These are phyloP conservation scores for Botryotinia convoluta DNA, from an alignment of 2,329 filamentous ascomycete species.

Conservation along the genomic window DNA sequence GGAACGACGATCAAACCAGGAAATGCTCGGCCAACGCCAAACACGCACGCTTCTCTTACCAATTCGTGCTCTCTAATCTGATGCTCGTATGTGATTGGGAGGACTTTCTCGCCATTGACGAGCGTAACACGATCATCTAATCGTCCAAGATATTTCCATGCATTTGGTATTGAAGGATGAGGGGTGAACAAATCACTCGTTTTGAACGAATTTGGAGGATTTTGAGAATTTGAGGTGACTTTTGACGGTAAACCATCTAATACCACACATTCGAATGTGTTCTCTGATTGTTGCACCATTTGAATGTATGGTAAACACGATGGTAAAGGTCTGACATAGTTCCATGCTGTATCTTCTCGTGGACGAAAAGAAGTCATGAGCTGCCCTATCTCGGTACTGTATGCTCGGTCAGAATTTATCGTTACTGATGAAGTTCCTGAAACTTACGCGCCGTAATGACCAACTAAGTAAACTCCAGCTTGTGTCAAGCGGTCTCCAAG, in stretches of 20 bases:
- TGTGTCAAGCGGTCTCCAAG: conserved; percentile 53
- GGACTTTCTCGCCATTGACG: conserved; percentile 50
- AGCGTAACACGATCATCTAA: conserved; percentile 47
- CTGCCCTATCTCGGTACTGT: conserved; percentile 56
- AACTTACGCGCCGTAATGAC: conserved; percentile 54
- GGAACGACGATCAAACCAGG: conserved; percentile 56
- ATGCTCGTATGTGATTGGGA: conserved; percentile 50
- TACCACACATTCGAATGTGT: conserved; percentile 30
- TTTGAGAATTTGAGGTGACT: conserved; percentile 39
- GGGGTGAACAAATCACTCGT: conserved; percentile 46
- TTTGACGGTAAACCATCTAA: conserved; percentile 43
- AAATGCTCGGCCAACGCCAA: conserved; percentile 52
- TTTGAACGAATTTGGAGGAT: conserved; percentile 46
- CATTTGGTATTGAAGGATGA: conserved; percentile 43
- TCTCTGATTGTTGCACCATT: conserved; percentile 20
- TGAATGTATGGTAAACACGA: conserved; percentile 21
- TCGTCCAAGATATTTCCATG: conserved; percentile 48
- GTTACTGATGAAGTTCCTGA: too few relatives aligned
- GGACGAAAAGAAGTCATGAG: conserved; percentile 59
- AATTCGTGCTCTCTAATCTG: conserved; percentile 51
- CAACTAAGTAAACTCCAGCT: conserved; percentile 53
- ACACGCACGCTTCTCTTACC: conserved; percentile 57
- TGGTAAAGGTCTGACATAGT: conserved; percentile 49
- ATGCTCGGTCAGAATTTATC: conserved; percentile 17
- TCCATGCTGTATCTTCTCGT: conserved; percentile 54